Evolutionary conservation across 805 yeast genomes (phyloP), one percentile per base, ranked within the genome.

Genomic region (Candida andamanensis): DNA sequence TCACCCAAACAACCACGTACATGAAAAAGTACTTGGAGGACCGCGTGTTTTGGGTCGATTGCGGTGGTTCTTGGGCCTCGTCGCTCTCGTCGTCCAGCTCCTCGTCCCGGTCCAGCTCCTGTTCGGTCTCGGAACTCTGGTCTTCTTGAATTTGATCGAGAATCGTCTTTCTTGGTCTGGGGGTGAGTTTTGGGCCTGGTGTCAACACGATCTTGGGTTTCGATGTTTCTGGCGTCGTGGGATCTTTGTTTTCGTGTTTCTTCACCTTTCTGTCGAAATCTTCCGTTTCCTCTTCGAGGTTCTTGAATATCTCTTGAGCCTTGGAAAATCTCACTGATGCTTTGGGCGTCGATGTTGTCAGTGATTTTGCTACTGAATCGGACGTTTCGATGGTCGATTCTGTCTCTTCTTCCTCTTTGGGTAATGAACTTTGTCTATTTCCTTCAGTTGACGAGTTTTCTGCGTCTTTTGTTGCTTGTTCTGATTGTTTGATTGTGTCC

Each of bases 1-100:
- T 12, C n/a, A 61, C 15, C 52, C 72, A 63, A 1, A 54, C 6
- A 12, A 30, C 2, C 8, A 40, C 29, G 29, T 36, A 40, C 4
- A 24, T 8, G 6, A 30, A 4, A 14, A 40, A 26, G 6, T 40
- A 33, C 11, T 30, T 3, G 8, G 22, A 11, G 11, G 20, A 5
- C 25, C 18, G 13, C 13, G 17, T 5, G 9, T 27, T 16, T 9
- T 7, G 13, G 22, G 13, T 19, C 13, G 12, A 11, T 5, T 28
- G 32, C 15, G 16, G 13, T 6, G 21, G 15, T 9, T 30, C 32
- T 7, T 19, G 24, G 16, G 26, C 39, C 6, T 33, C 29, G 7
- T 29, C 26, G 12, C 14, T 15, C 11, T 28, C 37, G 12, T 17
- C 30, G 17, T 25, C 38, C 9, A 21, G 26, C 2, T 33, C 35